A percentile compares a stretch with the other conserved stretches of the same genome.
These are phyloP conservation scores for Logfia minima DNA, from an alignment of 129 eudicot genomes.

Conservation along the genomic window DNA sequence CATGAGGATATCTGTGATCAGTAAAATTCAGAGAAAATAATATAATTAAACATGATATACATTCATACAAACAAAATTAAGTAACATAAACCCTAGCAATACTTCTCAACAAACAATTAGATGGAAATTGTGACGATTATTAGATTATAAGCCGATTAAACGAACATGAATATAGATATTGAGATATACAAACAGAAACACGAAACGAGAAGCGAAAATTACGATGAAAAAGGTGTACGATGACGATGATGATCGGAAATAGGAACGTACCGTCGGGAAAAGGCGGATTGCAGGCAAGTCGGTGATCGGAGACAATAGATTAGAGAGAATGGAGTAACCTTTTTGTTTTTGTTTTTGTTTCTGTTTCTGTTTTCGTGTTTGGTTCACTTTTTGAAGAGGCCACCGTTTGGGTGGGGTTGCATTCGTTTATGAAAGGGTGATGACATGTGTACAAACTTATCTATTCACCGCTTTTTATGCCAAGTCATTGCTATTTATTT, in stretches of 20 bases:
- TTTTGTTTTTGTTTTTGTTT: not conserved
- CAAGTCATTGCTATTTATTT: too few relatives aligned
- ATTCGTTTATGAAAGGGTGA: slow-evolving; percentile 1
- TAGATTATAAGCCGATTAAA: not conserved
- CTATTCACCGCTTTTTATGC: too few relatives aligned
- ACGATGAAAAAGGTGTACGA: not conserved
- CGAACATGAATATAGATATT: not conserved
- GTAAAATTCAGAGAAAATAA: not conserved
- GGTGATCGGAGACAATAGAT: not conserved
- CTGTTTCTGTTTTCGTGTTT: not conserved
- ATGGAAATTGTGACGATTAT: not conserved
- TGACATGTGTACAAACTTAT: too few relatives aligned
- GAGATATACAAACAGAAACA: too few relatives aligned
- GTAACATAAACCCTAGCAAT: not conserved
- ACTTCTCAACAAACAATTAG: not conserved
- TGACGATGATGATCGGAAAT: not conserved
- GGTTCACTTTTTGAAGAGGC: not conserved
- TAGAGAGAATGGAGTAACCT: too few relatives aligned
- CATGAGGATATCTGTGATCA: not conserved
- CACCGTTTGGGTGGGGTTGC: slow-evolving; percentile 15
- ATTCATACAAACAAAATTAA: not conserved
- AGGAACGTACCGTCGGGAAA: not conserved
- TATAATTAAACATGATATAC: not conserved
- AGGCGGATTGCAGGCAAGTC: not conserved
- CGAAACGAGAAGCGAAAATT: not conserved